These are phyloP conservation scores for Penicillium antarcticum DNA, from an alignment of 495 filamentous ascomycete genomes.

Conservation along the genomic window DNA sequence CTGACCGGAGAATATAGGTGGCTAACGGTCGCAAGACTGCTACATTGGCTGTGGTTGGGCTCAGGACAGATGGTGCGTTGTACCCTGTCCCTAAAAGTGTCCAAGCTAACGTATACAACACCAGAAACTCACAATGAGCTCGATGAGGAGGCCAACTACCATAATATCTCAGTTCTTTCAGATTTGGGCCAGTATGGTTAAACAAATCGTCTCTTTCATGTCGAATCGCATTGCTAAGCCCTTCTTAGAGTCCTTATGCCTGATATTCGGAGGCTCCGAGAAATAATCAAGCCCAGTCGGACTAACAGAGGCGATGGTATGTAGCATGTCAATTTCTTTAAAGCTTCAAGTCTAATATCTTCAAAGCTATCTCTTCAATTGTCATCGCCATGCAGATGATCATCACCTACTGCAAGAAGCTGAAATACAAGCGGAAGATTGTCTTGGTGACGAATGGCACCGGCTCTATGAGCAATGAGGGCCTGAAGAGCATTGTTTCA, in stretches of 20 bases:
- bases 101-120: conserved; percentile 8
- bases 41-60: conserved; percentile 73
- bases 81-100: not conserved
- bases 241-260: conserved; percentile 61
- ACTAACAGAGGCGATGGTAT: conserved; percentile 74
- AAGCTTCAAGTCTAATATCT: not conserved
- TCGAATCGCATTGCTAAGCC: not conserved
- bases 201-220: not conserved
- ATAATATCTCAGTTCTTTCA: conserved; percentile 72
- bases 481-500: conserved; percentile 59
- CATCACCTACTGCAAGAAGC: conserved; percentile 69
- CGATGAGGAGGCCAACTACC: conserved; percentile 60
- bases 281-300: conserved; percentile 58
- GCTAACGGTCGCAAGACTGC: conserved; percentile 79
- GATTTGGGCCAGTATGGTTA: conserved; percentile 60
- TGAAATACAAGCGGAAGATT: conserved; percentile 85
- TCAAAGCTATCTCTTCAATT: conserved; percentile 72
- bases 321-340: not conserved
- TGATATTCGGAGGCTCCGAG: conserved; percentile 60
- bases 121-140: conserved; percentile 68
- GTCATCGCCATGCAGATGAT: conserved; percentile 88
- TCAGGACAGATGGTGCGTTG: conserved; percentile 67
- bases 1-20: conserved; percentile 46
- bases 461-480: conserved; percentile 62
- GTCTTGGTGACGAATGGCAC: conserved; percentile 80